These are phyloP conservation scores for Starmerella apis DNA, from an alignment of 805 yeast genomes.

Conservation along the genomic window DNA sequence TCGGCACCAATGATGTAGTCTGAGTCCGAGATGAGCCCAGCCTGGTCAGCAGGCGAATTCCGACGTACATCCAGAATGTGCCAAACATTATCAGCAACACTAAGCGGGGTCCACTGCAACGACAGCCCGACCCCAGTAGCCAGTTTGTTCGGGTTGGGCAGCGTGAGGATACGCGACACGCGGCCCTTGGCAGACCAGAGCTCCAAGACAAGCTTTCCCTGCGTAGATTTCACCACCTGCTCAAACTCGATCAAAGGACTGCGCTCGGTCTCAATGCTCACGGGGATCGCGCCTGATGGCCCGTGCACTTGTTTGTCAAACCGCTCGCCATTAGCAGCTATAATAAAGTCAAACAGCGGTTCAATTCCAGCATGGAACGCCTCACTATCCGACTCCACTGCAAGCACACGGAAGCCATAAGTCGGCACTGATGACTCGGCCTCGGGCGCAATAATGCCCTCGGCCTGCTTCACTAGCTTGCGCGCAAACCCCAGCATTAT, in stretches of 20 bases:
- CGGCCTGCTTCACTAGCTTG: slow-evolving; percentile 44
- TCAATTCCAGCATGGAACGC: slow-evolving; percentile 52
- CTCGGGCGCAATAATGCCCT: slow-evolving; percentile 32
- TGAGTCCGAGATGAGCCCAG: slow-evolving; percentile 73
- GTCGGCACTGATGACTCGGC: slow-evolving; percentile 25
- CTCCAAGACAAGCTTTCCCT: slow-evolving; percentile 39
- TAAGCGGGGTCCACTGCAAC: slow-evolving; percentile 66
- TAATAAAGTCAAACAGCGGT: slow-evolving; percentile 77
- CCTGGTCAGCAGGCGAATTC: slow-evolving; percentile 68
- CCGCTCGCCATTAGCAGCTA: slow-evolving; percentile 69
- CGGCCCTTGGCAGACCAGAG: slow-evolving; percentile 83
- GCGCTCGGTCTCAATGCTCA: slow-evolving; percentile 21
- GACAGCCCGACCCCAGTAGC: slow-evolving; percentile 46
- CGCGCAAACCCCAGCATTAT: slow-evolving; percentile 39
- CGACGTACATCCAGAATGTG: slow-evolving; percentile 66
- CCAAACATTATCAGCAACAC: slow-evolving; percentile 74
- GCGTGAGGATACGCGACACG: slow-evolving; percentile 16
- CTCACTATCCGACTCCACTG: slow-evolving; percentile 39
- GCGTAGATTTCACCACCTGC: slow-evolving; percentile 14
- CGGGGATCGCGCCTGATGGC: background rate
- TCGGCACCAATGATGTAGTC: slow-evolving; percentile 85
- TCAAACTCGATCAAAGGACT: slow-evolving; percentile 20
- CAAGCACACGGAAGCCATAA: slow-evolving; percentile 50
- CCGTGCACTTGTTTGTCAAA: slow-evolving; percentile 24
- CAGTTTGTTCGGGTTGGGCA: slow-evolving; percentile 24